Evolutionary conservation across 768 basidiomycete species (phyloP), one percentile per base, ranked within the genome.

Genomic region (Fistulinella prunicolor): DNA sequence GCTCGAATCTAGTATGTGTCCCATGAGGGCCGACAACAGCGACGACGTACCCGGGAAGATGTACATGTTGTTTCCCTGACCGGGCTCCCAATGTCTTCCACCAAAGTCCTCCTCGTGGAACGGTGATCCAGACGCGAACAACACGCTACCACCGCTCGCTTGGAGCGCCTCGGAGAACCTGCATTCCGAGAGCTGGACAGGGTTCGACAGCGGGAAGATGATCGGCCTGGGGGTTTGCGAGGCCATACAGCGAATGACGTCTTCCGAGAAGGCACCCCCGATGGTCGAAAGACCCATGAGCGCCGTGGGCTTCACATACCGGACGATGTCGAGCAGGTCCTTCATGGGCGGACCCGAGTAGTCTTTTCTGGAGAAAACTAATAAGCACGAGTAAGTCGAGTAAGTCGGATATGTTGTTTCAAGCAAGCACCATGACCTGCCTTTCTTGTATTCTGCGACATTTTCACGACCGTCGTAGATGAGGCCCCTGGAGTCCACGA

Each of bases 51-150:
- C 80, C 41, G 82, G 83, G 75, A 85, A 85, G 60, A 87, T 86
- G 65, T 87, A 89, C 89, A 94, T 93, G 68, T 95, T 97, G 66
- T 95, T 96, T 22, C 93, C 93, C 69, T 96, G 94, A 20, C 90
- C 89, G 2, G 94, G 83, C 54, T 85, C 83, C 55, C 85, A 70
- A 28, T 55, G 74, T 44, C 70, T 72, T 24, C 82, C 83, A 29
- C 75, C 66, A 69, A 74, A 85, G 47, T 68, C 58, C 54, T 83
- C 74, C 38, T 77, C 73, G 13, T 80, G 77, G 79, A 94, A 96
- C 3, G 93, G 94, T 26, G 86, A 89, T 3, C 93, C 94, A 34
- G 83, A 85, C 0, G 94, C 93, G 62, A 93, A 96, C 47, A 96
- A 79, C 16, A 86, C 87, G 35, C 66, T 71, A 23, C 94, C 93